Percentiles rank a stretch among this genome's conserved stretches.
These are phyloP conservation scores for Russula compacta DNA, from an alignment of 768 basidiomycete genomes.

Conservation along the genomic window DNA sequence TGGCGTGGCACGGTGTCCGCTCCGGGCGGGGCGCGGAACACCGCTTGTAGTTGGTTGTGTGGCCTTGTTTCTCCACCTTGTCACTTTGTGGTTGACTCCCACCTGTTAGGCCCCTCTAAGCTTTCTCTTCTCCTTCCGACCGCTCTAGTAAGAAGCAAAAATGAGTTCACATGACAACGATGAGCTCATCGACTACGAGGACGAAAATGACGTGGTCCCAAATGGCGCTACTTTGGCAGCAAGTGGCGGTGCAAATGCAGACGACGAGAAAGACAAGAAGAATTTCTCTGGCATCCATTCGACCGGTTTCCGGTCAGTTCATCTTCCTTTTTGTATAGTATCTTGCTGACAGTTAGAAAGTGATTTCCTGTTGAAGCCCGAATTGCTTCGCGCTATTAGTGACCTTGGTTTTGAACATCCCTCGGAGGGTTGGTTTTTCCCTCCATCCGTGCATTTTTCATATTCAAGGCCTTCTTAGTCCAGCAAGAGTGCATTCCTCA, in stretches of 20 bases:
- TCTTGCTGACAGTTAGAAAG: conserved; percentile 33
- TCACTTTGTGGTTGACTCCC: conserved; percentile 21
- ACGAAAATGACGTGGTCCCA: conserved; percentile 72
- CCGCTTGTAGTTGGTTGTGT: conserved; percentile 8
- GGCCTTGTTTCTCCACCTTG: conserved; percentile 10
- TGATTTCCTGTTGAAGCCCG: conserved; percentile 97
- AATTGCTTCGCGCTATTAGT: conserved; percentile 92
- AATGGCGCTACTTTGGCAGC: conserved; percentile 43
- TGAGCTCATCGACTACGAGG: conserved; percentile 92
- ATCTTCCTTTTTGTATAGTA: neutral
- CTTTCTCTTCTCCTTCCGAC: conserved; percentile 25
- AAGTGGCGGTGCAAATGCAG: conserved; percentile 40
- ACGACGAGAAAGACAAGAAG: conserved; percentile 78
- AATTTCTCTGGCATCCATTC: conserved; percentile 99
- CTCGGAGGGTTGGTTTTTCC: conserved; percentile 70
- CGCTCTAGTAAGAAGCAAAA: conserved; percentile 23
- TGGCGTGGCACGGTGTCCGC: neutral
- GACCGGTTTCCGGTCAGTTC: conserved; percentile 89
- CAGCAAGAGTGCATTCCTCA: conserved; percentile 99
- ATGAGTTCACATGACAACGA: conserved; percentile 86
- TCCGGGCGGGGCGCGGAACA: neutral
- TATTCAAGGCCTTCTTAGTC: conserved; percentile 40
- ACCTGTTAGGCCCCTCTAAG: conserved; percentile 23
- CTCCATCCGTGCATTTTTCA: neutral
- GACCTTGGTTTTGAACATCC: conserved; percentile 99